These are phyloP conservation scores for Plasmodium gaboni DNA, from an alignment of 169 alveolate genomes.

Conservation along the genomic window DNA sequence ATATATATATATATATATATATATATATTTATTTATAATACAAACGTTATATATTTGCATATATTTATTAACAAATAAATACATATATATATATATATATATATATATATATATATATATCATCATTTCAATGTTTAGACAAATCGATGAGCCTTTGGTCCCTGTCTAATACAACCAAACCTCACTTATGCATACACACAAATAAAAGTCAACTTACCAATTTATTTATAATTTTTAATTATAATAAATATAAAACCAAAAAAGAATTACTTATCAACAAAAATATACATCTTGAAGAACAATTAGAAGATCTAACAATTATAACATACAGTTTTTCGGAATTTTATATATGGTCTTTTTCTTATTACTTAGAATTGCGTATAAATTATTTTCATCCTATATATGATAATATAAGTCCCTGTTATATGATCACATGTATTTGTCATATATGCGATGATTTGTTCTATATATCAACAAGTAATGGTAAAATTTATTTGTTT, in stretches of 20 bases:
- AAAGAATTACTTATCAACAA: background rate
- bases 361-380: background rate
- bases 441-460: background rate
- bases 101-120: too few relatives aligned
- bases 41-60: too few relatives aligned
- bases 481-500: slow-evolving; percentile 1
- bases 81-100: too few relatives aligned
- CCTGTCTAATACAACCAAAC: background rate
- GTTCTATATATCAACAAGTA: background rate
- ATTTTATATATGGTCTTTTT: background rate
- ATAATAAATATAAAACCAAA: background rate
- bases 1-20: background rate
- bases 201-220: background rate
- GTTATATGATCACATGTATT: background rate
- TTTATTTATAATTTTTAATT: background rate
- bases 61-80: too few relatives aligned
- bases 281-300: background rate
- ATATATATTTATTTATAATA: too few relatives aligned
- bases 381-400: slow-evolving; percentile 1
- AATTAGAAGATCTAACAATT: slow-evolving; percentile 2
- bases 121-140: background rate
- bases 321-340: background rate
- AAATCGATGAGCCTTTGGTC: slow-evolving; percentile 2
- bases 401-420: background rate
- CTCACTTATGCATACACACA: background rate